Evolutionary conservation across 768 basidiomycete genomes (phyloP), one percentile per base, ranked within the genome.

Genomic region (Rhizopogon roseolus): DNA sequence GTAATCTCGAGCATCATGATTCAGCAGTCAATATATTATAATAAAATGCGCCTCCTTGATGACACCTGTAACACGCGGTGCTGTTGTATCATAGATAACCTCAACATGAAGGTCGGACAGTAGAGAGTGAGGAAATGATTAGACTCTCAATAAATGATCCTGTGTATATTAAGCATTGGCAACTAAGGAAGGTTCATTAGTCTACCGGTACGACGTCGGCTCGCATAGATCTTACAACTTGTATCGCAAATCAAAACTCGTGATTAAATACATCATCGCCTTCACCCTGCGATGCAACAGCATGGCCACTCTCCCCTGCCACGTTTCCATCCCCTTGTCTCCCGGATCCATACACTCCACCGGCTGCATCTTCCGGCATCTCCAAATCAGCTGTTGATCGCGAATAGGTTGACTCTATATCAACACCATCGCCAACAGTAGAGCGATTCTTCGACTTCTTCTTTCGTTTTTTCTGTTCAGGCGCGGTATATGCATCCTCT

Each of bases 401-500:
- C 14, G 74, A 72, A 62, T 70, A 61, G 17, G 68, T 65, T 9
- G 67, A 62, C 14, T 65, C 66, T 29, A 63, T 50, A 36, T 69
- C 69, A 42, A 49, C 61, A 48, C 49, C 41, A 41, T 71, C 78
- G 36, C 66, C 74, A 6, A 67, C 56, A 3, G 77, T 73, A 17
- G 78, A 73, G 56, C 73, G 76, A 58, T 73, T 74, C 60, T 71
- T 71, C 65, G 80, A 81, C 71, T 81, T 85, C 73, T 84, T 88
- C 76, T 81, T 88, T 57, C 73, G 79, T 73, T 80, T 88, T 56
- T 65, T 81, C 62, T 80, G 71, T 46, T 73, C 74, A 1, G 62
- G 49, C 19, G 66, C 59, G 2, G 73, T 75, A 62, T 92, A 87
- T 34, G 90, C 91, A 66, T 93, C 91, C 69, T 91, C 89, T 32